phyloP scores from a whole-genome alignment of 106 monocot genomes.

The Hemerocallis citrina region DNA sequence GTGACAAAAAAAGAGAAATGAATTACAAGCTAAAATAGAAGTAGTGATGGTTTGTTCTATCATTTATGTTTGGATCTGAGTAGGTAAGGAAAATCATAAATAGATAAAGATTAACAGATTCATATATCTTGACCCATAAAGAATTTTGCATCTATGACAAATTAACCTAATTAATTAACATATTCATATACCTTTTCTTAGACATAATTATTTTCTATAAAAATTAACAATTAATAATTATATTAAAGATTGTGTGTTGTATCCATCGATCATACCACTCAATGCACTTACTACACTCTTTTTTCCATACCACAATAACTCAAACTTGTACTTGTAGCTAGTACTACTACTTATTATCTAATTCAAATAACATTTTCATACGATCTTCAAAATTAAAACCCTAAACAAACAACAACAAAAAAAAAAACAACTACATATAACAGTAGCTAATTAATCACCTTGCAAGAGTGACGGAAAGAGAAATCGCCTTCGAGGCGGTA shows the following conservation, averaged over 20 bases:
- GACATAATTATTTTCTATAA: too few relatives aligned
- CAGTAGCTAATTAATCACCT: constrained; percentile 13
- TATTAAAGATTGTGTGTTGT: too few relatives aligned
- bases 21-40: background rate
- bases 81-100: background rate
- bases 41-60: background rate
- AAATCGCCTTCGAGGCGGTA: constrained; percentile 88
- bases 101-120: background rate
- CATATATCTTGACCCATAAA: too few relatives aligned
- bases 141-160: too few relatives aligned
- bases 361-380: background rate
- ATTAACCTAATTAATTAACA: too few relatives aligned
- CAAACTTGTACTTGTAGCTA: background rate
- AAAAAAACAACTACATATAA: background rate
- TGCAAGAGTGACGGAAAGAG: constrained; percentile 56
- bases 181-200: too few relatives aligned
- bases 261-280: background rate
- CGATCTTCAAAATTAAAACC: background rate
- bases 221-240: too few relatives aligned
- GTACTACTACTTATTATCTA: background rate
- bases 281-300: too few relatives aligned
- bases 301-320: background rate
- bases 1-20: background rate
- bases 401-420: background rate
- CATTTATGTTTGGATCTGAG: background rate